Evolutionary conservation across 1,139 yeast species (phyloP), one percentile per base, ranked within the genome.

Genomic region (Protomyces lactucae-debilis): DNA sequence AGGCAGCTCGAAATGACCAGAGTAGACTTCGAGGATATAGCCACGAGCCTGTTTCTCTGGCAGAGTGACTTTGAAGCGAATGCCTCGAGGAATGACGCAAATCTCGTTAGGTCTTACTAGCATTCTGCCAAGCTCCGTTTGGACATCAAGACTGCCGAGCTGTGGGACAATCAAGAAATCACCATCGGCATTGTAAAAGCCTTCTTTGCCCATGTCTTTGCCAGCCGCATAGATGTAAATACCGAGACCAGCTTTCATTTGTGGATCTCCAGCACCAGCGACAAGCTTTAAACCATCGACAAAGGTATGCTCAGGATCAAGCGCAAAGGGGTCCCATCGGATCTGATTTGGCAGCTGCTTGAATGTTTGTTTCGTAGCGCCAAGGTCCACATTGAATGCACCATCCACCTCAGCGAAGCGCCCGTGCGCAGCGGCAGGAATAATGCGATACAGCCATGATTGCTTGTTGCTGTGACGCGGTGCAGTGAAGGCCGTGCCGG

Each of bases 181-280:
- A 18, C 67, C 67, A 48, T 66, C 67, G 9, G 60, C 55, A 40
- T 60, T 64, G 65, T 52, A 56, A 18, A 72, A 68, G 5, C 73
- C 72, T 57, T 71, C 72, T 45, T 71, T 69, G 12, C 55, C 70
- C 75, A 73, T 73, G 23, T 68, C 64, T 35, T 67, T 67, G 60
- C 67, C 70, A 45, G 73, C 72, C 2, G 69, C 66, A 65, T 71
- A 67, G 61, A 71, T 64, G 56, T 71, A 69, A 55, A 71, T 72
- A 21, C 72, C 74, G 37, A 73, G 65, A n/a, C 75, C 75, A 10
- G 72, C 70, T 64, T 71, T 71, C 23, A 69, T 60, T 14, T 69
- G 66, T 3, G 74, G 73, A 53, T 70, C 72, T 12, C 75, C 75
- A 4, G 74, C 70, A 0, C 73, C 75, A n/a, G 73, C 73, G 10